Evolutionary conservation across 116 monocot genomes (phyloP).

Genomic region (Papilionanthe hybrid): DNA sequence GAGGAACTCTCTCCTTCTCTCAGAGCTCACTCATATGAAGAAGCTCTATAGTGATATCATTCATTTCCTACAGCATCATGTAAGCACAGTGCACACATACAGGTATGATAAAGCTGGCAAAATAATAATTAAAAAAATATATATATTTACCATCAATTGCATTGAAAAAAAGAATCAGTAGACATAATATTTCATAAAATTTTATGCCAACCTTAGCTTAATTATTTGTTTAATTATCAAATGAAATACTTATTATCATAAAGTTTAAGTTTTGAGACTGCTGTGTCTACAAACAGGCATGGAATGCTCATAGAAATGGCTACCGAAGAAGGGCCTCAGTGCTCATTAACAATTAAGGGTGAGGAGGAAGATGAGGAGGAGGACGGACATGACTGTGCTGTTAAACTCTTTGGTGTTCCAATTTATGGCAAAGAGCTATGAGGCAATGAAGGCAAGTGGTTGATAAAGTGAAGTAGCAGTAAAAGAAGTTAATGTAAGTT

Average conservation of each 20-base stretch:
- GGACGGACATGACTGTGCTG: background rate
- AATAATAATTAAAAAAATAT: no score
- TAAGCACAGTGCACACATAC: constrained; percentile 20
- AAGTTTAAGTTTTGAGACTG: no score
- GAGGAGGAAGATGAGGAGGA: constrained; percentile 16
- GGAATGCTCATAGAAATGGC: background rate
- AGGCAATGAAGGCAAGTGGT: background rate
- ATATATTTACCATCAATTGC: no score
- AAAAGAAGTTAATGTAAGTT: background rate
- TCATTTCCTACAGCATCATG: constrained; percentile 78
- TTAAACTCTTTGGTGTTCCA: constrained; percentile 58
- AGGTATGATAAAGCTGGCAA: no score
- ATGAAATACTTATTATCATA: no score
- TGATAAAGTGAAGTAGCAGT: background rate
- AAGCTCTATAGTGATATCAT: constrained; percentile 91
- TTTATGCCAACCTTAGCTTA: no score
- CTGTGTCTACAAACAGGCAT: no score
- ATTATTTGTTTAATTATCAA: no score
- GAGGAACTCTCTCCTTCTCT: constrained; percentile 60
- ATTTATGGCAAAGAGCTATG: constrained; percentile 43
- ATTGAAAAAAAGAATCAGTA: no score
- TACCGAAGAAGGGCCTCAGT: background rate
- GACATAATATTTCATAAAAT: no score
- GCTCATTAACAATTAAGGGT: constrained; percentile 6
- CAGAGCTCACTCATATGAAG: constrained; percentile 87